phyloP scores from a whole-genome alignment of 352 stramenopile genomes.

The Phytophthora uliginosa region DNA sequence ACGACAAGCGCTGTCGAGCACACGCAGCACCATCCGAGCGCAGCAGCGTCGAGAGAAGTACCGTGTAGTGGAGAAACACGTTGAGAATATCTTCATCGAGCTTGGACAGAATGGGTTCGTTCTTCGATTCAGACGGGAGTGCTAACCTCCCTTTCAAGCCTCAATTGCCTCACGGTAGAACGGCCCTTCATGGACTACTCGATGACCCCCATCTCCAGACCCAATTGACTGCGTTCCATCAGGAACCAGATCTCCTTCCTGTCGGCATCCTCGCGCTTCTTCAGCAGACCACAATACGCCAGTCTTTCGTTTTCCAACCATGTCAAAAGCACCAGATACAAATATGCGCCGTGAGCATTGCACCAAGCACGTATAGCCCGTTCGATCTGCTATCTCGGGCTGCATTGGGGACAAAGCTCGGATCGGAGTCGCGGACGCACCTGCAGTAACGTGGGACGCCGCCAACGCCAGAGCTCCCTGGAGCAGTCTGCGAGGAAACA shows the following conservation, averaged over 20 bases:
- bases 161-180: conserved; percentile 71
- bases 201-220: conserved; percentile 21
- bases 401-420: conserved; percentile 17
- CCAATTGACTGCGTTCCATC: conserved; percentile 21
- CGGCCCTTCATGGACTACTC: conserved; percentile 25
- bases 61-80: conserved; percentile 32
- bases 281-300: background rate
- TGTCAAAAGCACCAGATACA: conserved; percentile 21
- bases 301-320: background rate
- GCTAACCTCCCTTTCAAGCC: conserved; percentile 27
- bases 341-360: conserved; percentile 13
- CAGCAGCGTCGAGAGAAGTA: conserved; percentile 22
- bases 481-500: conserved; percentile 6
- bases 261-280: conserved; percentile 21
- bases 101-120: conserved; percentile 9
- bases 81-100: conserved; percentile 29
- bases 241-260: conserved; percentile 21
- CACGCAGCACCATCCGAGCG: conserved; percentile 21
- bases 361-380: conserved; percentile 26
- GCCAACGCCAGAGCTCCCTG: background rate
- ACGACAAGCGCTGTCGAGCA: conserved; percentile 20
- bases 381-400: conserved; percentile 7
- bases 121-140: conserved; percentile 15
- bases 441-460: background rate
- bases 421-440: background rate